These are phyloP conservation scores for Neolentinus lepideus DNA, from an alignment of 1,284 basidiomycete genomes.

Conservation along the genomic window DNA sequence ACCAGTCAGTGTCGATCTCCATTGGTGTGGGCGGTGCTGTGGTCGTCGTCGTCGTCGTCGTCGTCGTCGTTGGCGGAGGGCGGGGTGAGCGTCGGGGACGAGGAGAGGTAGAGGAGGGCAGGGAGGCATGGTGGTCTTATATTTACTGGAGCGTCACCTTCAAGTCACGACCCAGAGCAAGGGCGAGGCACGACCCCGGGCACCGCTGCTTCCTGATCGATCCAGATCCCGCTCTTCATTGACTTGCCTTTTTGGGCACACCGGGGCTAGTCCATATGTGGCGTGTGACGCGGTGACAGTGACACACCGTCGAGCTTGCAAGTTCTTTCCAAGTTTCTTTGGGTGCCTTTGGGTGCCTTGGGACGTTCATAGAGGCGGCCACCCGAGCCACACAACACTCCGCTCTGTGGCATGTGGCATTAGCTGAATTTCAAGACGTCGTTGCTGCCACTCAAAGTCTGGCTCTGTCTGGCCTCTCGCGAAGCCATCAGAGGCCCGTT, in stretches of 20 bases:
- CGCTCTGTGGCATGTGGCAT: not conserved
- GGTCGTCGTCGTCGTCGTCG: constrained; percentile 6
- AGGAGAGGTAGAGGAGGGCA: constrained; percentile 3
- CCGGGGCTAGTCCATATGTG: not conserved
- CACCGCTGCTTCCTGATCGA: not conserved
- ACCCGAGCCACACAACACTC: not conserved
- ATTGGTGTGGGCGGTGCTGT: constrained; percentile 2
- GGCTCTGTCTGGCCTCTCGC: not conserved
- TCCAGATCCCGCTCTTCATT: not conserved
- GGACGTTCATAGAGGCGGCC: not conserved
- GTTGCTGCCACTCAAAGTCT: no score
- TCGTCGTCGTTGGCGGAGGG: constrained; percentile 7
- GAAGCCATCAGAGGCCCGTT: not conserved
- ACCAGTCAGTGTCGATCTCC: constrained; percentile 60
- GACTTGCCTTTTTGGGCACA: not conserved
- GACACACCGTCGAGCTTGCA: not conserved
- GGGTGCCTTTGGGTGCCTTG: not conserved
- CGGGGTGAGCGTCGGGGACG: constrained; percentile 2
- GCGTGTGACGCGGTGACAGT: not conserved
- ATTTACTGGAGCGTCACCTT: constrained; percentile 1
- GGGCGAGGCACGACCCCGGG: not conserved
- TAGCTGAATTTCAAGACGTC: not conserved
- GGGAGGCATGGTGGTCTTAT: constrained; percentile 7
- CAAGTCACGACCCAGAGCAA: constrained; percentile 1
- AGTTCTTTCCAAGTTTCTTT: not conserved